A percentile compares a stretch with the other conserved stretches of the same genome.
phyloP scores from a whole-genome alignment of 495 filamentous ascomycete species.

The Aspergillus sclerotioniger region DNA sequence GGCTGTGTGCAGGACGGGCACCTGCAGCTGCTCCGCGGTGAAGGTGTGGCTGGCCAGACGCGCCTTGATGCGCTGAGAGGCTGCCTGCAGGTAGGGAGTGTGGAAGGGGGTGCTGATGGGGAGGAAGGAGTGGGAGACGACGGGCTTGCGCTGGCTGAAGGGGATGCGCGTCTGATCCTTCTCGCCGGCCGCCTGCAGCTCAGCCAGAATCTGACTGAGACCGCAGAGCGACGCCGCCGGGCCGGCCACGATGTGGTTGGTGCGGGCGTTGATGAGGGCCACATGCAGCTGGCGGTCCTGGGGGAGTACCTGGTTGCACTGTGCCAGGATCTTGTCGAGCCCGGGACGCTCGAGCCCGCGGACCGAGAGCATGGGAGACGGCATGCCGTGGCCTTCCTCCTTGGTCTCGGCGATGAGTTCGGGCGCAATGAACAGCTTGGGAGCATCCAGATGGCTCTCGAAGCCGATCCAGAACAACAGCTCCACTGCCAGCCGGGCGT shows the following conservation, averaged over 20 bases:
- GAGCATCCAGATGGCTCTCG: slow-evolving; percentile 9
- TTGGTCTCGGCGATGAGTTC: neutral
- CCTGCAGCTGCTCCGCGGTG: neutral
- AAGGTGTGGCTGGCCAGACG: neutral
- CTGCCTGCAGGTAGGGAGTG: neutral
- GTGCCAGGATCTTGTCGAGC: neutral
- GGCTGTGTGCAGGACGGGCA: neutral
- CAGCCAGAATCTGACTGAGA: neutral
- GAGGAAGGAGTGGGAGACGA: neutral
- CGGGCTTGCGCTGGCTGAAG: neutral
- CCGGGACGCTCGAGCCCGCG: neutral
- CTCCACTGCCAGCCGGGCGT: slow-evolving; percentile 11
- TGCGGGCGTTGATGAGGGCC: neutral
- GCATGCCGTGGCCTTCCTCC: neutral
- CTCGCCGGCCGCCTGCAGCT: neutral
- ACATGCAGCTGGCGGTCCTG: neutral
- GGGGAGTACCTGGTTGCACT: neutral
- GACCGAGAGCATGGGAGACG: slow-evolving; percentile 1
- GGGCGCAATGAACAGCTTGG: neutral
- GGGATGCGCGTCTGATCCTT: neutral
- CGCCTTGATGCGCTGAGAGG: neutral
- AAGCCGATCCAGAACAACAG: slow-evolving; percentile 23
- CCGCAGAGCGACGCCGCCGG: neutral
- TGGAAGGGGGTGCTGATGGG: slow-evolving; percentile 2
- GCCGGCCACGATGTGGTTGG: neutral